Evolutionary conservation across 2,329 filamentous ascomycete genomes (phyloP), one percentile per base, ranked within the genome.

Genomic region (Sordariomycetes sp.): DNA sequence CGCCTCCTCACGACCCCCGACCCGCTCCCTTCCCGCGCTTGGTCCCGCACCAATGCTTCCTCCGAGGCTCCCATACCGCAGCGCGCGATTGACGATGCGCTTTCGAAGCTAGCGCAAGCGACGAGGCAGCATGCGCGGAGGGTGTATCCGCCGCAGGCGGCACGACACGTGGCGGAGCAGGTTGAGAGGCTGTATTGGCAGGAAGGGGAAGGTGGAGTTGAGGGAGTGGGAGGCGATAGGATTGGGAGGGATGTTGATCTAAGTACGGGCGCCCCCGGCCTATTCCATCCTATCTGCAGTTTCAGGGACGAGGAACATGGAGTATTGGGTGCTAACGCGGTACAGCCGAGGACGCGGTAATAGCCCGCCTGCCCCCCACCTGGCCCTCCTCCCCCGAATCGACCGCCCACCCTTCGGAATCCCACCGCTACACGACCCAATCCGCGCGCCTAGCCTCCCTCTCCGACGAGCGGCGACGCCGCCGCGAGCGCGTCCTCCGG

Each of bases 81-180:
- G 24, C 75, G 74, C 59, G 69, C 73, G 22, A 70, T 85, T 57
- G 78, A 84, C 62, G 80, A 84, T 60, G 80, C 75, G 13, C 66
- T 85, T 4, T 71, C 73, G 61, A 76, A 75, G 48, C 72, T 87
- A 13, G 87, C 87, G 65, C 78, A 82, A 59, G 70, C 76, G 17
- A 70, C 89, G 15, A 77, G 79, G 61, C 82, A 85, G 62, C 86
- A 90, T 66, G 77, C 77, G 34, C 80, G 79, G 39, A 77, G 82
- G 57, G 82, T 82, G 5, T 88, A 88, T 66, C 78, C 82, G 17
- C 78, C 84, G 0, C 83, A 86, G 62, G 84, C 85, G n/a, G 81
- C 78, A 55, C 78, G 85, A 39, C 84, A 87, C 63, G 78, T 89
- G 20, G 85, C 86, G 1, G 85, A 88, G 71, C 86, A 90, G 70